These are phyloP conservation scores for Dacryopinax spathularia DNA, from an alignment of 768 basidiomycete genomes.

Conservation along the genomic window DNA sequence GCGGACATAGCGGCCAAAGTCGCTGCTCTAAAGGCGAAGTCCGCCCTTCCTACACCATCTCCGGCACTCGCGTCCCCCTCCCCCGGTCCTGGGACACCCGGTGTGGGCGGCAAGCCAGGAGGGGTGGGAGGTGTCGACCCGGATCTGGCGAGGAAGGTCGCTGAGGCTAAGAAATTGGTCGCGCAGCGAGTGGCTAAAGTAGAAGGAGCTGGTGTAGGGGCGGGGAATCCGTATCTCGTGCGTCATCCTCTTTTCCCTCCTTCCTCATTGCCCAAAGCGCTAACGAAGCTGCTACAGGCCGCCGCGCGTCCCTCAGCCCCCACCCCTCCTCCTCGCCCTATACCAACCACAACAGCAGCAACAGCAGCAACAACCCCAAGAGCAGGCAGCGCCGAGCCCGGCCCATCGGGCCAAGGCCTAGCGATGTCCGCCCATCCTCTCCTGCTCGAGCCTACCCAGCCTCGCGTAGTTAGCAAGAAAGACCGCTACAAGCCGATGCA, in stretches of 20 bases:
- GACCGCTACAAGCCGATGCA: slow-evolving; percentile 97
- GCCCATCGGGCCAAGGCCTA: slow-evolving; percentile 59
- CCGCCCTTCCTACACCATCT: slow-evolving; percentile 26
- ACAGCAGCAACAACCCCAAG: slow-evolving; percentile 16
- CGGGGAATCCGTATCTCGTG: slow-evolving; percentile 82
- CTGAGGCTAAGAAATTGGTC: slow-evolving; percentile 75
- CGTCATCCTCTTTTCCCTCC: slow-evolving; percentile 15
- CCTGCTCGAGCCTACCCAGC: slow-evolving; percentile 50
- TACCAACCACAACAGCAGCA: not conserved
- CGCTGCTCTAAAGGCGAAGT: slow-evolving; percentile 43
- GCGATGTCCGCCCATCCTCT: slow-evolving; percentile 87
- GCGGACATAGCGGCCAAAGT: slow-evolving; percentile 77
- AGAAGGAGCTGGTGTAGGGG: slow-evolving; percentile 50
- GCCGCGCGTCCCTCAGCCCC: too few relatives aligned
- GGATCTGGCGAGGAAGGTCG: slow-evolving; percentile 41
- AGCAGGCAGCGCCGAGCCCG: slow-evolving; percentile 38
- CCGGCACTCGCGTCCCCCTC: slow-evolving; percentile 21
- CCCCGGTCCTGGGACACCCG: slow-evolving; percentile 24
- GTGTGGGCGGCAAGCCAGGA: slow-evolving; percentile 28
- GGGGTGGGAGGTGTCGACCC: slow-evolving; percentile 30
- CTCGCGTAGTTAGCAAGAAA: slow-evolving; percentile 54
- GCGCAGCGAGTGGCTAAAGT: slow-evolving; percentile 70
- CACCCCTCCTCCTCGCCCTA: not conserved
- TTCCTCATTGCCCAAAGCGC: not conserved
- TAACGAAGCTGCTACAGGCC: not conserved